These are phyloP conservation scores for Allium cepa DNA, from an alignment of 106 monocot genomes.

Conservation along the genomic window DNA sequence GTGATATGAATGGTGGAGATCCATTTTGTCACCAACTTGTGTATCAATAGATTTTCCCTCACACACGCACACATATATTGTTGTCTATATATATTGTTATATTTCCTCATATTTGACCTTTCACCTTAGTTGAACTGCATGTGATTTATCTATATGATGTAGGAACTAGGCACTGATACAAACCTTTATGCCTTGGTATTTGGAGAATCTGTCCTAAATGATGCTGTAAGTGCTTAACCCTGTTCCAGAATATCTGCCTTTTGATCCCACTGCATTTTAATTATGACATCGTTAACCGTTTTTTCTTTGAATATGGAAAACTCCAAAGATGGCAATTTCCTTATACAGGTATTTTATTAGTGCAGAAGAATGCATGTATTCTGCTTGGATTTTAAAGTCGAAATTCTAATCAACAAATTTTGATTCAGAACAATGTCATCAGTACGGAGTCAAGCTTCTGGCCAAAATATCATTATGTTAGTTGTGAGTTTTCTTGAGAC, in stretches of 20 bases:
- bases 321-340: constrained; percentile 91
- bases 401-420: not conserved
- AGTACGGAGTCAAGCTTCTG: constrained; percentile 69
- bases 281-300: not conserved
- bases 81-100: too few relatives aligned
- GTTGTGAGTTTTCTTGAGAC: constrained; percentile 87
- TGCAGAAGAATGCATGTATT: too few relatives aligned
- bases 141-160: constrained; percentile 1
- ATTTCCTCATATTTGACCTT: too few relatives aligned
- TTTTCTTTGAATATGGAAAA: not conserved
- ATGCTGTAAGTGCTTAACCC: constrained; percentile 61
- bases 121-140: too few relatives aligned
- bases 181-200: constrained; percentile 98
- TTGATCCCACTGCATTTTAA: not conserved
- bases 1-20: too few relatives aligned
- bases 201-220: constrained; percentile 98
- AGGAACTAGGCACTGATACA: constrained; percentile 94
- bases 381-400: too few relatives aligned
- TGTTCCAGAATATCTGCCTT: not conserved
- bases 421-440: constrained; percentile 84
- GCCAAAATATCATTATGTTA: constrained; percentile 51
- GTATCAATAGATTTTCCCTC: too few relatives aligned
- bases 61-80: too few relatives aligned
- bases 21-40: too few relatives aligned
- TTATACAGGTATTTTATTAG: constrained; percentile 70